Evolutionary conservation across 2,329 filamentous ascomycete genomes (phyloP).

Genomic region (Magnaporthiopsis rhizophila): DNA sequence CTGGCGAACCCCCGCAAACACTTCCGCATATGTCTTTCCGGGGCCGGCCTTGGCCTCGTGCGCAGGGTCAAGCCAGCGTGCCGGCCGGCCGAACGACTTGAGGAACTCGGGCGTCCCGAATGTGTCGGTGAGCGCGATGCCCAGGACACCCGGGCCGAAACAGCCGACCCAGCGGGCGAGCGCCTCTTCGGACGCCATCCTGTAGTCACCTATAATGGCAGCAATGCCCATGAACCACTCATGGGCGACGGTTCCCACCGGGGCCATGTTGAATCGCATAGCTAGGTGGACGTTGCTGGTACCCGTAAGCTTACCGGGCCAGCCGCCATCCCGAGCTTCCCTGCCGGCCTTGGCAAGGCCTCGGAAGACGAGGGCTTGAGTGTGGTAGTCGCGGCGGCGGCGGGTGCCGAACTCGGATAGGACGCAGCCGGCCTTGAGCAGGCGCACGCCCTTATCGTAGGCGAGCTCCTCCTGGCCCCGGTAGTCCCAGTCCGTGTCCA

Average conservation of each 20-base stretch:
- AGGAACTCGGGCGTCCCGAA: slow-evolving; percentile 91
- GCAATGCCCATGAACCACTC: slow-evolving; percentile 99
- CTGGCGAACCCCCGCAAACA: slow-evolving; percentile 78
- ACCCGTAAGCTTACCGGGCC: slow-evolving; percentile 70
- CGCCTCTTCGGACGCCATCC: slow-evolving; percentile 73
- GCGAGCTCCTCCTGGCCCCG: slow-evolving; percentile 80
- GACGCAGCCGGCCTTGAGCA: slow-evolving; percentile 76
- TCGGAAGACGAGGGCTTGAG: slow-evolving; percentile 83
- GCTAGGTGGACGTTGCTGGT: slow-evolving; percentile 97
- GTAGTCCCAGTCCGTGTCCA: slow-evolving; percentile 88
- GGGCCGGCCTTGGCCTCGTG: slow-evolving; percentile 19
- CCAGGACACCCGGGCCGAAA: slow-evolving; percentile 76
- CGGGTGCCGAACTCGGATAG: slow-evolving; percentile 93
- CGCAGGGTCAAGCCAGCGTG: slow-evolving; percentile 32
- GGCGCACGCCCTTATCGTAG: slow-evolving; percentile 66
- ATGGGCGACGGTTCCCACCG: slow-evolving; percentile 84
- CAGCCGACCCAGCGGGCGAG: slow-evolving; percentile 84
- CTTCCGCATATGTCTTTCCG: slow-evolving; percentile 65
- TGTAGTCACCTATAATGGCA: slow-evolving; percentile 80
- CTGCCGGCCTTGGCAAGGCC: slow-evolving; percentile 74
- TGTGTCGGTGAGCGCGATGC: slow-evolving; percentile 90
- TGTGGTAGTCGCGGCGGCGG: slow-evolving; percentile 85
- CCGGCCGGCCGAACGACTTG: slow-evolving; percentile 66
- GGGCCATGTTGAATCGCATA: slow-evolving; percentile 79
- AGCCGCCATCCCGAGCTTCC: slow-evolving; percentile 51